Evolutionary conservation across 2,329 filamentous ascomycete genomes (phyloP), one percentile per base, ranked within the genome.

Genomic region (Ophiosphaerella herpotricha): DNA sequence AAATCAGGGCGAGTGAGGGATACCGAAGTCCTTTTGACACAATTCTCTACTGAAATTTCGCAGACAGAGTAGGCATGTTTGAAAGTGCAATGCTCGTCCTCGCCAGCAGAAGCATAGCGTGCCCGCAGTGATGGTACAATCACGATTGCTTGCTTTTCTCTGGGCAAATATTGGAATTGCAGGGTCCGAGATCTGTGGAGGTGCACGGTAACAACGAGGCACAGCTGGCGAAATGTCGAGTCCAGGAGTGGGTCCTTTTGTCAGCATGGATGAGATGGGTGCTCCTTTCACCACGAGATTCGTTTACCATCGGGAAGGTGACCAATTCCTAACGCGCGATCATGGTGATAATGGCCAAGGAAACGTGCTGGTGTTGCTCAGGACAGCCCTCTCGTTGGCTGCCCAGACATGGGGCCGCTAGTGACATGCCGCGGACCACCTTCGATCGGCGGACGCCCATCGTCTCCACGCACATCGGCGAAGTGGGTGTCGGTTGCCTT

Each of bases 221-320:
- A 34, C 26, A 18, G 3, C 12, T 21, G 43, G 24, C 6, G 34
- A 24, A 24, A 35, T 35, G 37, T 21, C 34, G 13, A 26, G 7
- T 33, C 26, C 39, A 35, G 12, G 13, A 24, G 36, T 23, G n/a
- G 24, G 33, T 8, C 34, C 32, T 11, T 11, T 14, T 32, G 42
- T 21, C 31, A 29, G 24, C 29, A 39, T 35, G 18, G 18, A 4
- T 21, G 18, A 21, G 4, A 21, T 21, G 18, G 18, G 4, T 4
- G 4, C 18, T 21, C 18, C 18, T 21, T 21, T 18, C 23, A 39
- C 50, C 49, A 53, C 41, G 50, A 52, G 48, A 44, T 50, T 63
- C 58, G 58, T 57, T 53, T 54, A 64, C 61, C 61, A 58, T 50
- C 43, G 54, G 47, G n/a, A 47, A 41, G 48, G 57, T 60, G 49